Base-by-base conservation (phyloP, 306 rosid genomes). In the Trichosanthes cucumerina region DNA sequence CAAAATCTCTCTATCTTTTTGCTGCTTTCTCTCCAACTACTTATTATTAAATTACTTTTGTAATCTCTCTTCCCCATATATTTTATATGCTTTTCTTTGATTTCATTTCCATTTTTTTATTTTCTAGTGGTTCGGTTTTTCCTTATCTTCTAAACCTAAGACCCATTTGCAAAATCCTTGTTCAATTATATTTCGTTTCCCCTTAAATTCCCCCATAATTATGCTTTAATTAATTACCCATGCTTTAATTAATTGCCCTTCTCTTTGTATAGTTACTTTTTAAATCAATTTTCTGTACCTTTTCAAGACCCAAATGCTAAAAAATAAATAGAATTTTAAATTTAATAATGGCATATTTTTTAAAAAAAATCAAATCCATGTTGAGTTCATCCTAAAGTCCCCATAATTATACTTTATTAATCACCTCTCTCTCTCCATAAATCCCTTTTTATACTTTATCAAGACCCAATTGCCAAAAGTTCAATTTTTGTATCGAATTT, bases 41-140 rank as follows among this genome's bases (percentile, higher is more conserved):
- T 44, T 15, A 71, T 44, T 71, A 71, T 71, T 71, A 44, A 39
- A 71, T 71, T 24, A 43, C 39, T 46, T 14, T 71, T 13, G 13
- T 26, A 44, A 71, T 71, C 58, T 71, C 76, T 71, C 54, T 46
- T 71, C 21, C 76, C 76, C 56, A 71, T 44, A 63, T 15, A 60
- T 60, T 26, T 26, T 60, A 60, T 21, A 39, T 39, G 52, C 75
- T 39, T 5, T 5, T 6, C 75, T 68, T 68, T 68, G 75, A 68
- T 68, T 68, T 68, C 33, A 69, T 69, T 69, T 69, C 9, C 33
- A 0, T 69, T 38, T 69, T 24, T 68, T 70, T 11, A 9, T 11
- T 41, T 6, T 43, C 9, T 47, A 69, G 34, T 69, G 10, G 75
- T 23, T 21, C 16, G 1, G 54, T 43, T 41, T 1, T 28, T 69